Evolutionary conservation across 2,329 filamentous ascomycete genomes (phyloP).

Genomic region (Aureobasidium sp.): DNA sequence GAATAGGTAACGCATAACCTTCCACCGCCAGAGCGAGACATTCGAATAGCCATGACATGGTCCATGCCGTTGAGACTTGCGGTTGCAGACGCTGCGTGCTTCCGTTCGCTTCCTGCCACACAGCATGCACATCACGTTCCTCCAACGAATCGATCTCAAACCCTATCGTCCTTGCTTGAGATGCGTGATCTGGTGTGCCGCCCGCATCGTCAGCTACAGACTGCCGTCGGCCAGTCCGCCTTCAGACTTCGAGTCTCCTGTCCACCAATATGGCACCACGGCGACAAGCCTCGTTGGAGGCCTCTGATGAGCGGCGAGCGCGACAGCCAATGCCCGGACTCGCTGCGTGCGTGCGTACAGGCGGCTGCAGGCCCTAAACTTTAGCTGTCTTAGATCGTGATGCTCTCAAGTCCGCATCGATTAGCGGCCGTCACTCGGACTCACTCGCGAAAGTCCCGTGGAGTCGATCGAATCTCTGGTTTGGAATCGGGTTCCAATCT

Average conservation of each 20-base stretch:
- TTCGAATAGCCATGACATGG: neutral
- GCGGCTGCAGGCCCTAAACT: constrained; percentile 5
- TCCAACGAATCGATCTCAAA: constrained; percentile 7
- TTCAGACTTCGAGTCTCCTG: neutral
- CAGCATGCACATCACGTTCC: constrained; percentile 8
- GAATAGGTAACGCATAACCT: neutral
- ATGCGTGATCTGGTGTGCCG: constrained; percentile 5
- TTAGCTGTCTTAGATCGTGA: constrained; percentile 5
- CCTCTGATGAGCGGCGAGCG: neutral
- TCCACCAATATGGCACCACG: neutral
- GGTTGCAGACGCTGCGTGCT: constrained; percentile 1
- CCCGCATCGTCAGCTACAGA: neutral
- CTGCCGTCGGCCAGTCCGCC: neutral
- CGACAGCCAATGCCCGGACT: constrained; percentile 1
- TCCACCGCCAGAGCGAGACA: neutral
- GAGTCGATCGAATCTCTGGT: constrained; percentile 7
- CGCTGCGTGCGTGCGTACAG: constrained; percentile 4
- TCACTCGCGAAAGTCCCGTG: neutral
- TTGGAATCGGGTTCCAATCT: constrained; percentile 2
- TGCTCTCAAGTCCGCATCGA: neutral
- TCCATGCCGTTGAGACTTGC: neutral
- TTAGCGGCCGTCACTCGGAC: neutral
- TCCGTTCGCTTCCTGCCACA: constrained; percentile 9
- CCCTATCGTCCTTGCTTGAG: constrained; percentile 4
- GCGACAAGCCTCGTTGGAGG: neutral